These are phyloP conservation scores for Claviceps citrina DNA, from an alignment of 2,329 filamentous ascomycete genomes.

Conservation along the genomic window DNA sequence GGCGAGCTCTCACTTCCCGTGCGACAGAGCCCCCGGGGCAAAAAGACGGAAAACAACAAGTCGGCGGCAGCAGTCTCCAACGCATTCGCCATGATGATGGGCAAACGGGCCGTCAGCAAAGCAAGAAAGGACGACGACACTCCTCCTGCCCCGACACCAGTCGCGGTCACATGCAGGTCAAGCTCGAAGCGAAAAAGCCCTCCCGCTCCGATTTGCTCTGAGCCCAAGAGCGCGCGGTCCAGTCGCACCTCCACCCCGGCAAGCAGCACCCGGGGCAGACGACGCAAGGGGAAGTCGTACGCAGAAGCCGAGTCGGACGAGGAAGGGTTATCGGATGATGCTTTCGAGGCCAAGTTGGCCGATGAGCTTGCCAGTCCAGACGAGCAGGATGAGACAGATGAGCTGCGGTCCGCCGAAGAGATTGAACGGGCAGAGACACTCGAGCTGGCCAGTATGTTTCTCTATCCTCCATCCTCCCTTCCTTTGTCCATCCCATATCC, in stretches of 20 bases:
- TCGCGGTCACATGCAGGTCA: conserved; percentile 9
- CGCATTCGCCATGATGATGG: conserved; percentile 41
- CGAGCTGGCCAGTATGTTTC: conserved; percentile 54
- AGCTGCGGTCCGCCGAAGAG: conserved; percentile 37
- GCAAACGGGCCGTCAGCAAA: conserved; percentile 17
- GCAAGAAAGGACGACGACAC: conserved; percentile 18
- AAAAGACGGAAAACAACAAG: conserved; percentile 13
- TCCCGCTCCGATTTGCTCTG: conserved; percentile 18
- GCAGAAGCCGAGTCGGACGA: conserved; percentile 43
- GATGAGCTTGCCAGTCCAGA: conserved; percentile 35
- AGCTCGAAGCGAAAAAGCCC: conserved; percentile 20
- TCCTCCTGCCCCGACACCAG: conserved; percentile 6
- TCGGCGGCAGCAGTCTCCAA: conserved; percentile 19
- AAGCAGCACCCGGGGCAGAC: conserved; percentile 35
- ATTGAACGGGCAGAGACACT: conserved; percentile 50
- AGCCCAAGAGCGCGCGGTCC: conserved; percentile 56
- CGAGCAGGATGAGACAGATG: conserved; percentile 21
- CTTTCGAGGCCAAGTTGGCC: conserved; percentile 68
- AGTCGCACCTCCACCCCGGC: conserved; percentile 62
- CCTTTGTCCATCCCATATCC: too few species aligned
- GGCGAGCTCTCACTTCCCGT: conserved; percentile 18
- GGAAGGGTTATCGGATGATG: conserved; percentile 56
- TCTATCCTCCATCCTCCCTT: not conserved
- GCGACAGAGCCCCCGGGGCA: conserved; percentile 21
- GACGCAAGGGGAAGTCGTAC: conserved; percentile 33